Evolutionary conservation across 306 rosid species (phyloP).

Genomic region (Prunus salicina): DNA sequence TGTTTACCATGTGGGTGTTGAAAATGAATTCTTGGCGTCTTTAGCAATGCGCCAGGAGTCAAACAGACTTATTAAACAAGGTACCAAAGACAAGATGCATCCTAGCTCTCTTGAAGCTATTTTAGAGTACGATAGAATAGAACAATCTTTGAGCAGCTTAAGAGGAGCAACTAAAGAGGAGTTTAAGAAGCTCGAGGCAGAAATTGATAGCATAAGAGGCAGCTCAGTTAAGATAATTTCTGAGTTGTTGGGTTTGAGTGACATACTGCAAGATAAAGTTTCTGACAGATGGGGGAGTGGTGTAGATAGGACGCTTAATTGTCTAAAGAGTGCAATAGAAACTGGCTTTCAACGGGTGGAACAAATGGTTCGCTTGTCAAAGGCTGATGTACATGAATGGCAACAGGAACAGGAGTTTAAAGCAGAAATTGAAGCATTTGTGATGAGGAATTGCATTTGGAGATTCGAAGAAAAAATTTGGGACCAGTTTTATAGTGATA

Average conservation of each 20-base stretch:
- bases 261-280: constrained; percentile 50
- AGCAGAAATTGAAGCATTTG: constrained; percentile 64
- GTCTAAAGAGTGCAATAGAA: constrained; percentile 42
- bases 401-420: constrained; percentile 63
- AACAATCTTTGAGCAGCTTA: constrained; percentile 39
- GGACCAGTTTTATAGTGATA: constrained; percentile 35
- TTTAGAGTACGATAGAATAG: constrained; percentile 29
- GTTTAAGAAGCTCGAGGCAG: constrained; percentile 59
- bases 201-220: constrained; percentile 49
- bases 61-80: constrained; percentile 4
- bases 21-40: constrained; percentile 3
- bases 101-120: constrained; percentile 21
- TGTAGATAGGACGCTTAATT: constrained; percentile 45
- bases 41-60: constrained; percentile 8
- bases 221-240: constrained; percentile 42
- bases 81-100: neutral
- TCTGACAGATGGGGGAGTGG: constrained; percentile 47
- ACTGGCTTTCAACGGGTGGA: constrained; percentile 35
- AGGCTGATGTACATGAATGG: constrained; percentile 52
- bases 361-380: constrained; percentile 36
- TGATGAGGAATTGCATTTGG: constrained; percentile 47
- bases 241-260: constrained; percentile 57
- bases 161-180: constrained; percentile 36
- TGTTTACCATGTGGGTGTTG: constrained; percentile 26
- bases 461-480: constrained; percentile 45